Percentiles rank a stretch among this genome's conserved stretches.
phyloP scores from a whole-genome alignment of 2,329 filamentous ascomycete genomes.

The Arthroderma sp. region DNA sequence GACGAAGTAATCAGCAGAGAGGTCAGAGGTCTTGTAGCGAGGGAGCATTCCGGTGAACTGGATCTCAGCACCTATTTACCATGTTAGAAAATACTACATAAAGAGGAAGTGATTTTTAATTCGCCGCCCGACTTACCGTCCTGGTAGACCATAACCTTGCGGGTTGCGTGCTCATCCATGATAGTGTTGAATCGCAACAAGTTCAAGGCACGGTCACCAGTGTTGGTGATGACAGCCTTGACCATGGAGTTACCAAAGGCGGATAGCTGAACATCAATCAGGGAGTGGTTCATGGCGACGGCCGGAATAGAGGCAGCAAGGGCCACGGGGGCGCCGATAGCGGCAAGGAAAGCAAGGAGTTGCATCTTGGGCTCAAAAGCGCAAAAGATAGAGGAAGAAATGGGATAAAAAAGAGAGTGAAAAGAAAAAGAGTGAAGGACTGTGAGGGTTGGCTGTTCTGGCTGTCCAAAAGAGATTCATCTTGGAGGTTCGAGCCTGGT shows the following conservation, averaged over 20 bases:
- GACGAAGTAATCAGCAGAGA: slow-evolving; percentile 4
- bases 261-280: slow-evolving; percentile 7
- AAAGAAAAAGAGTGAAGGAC: not conserved
- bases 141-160: slow-evolving; percentile 10
- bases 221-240: slow-evolving; percentile 11
- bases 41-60: slow-evolving; percentile 9
- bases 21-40: not conserved
- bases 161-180: slow-evolving; percentile 7
- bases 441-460: not conserved
- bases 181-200: slow-evolving; percentile 11
- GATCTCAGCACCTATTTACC: slow-evolving; percentile 6
- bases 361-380: not conserved
- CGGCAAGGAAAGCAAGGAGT: not conserved
- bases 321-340: not conserved
- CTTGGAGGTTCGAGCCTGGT: not conserved
- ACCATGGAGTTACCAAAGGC: slow-evolving; percentile 9
- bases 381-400: not conserved
- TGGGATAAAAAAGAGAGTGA: not conserved
- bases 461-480: not conserved
- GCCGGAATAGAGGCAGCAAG: slow-evolving; percentile 3
- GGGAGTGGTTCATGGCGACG: not conserved
- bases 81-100: not conserved
- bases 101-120: not conserved
- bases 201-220: not conserved
- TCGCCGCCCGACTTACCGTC: slow-evolving; percentile 4